Evolutionary conservation across 1,284 basidiomycete species (phyloP), one percentile per base, ranked within the genome.

Genomic region (Ceratobasidium papillatum): DNA sequence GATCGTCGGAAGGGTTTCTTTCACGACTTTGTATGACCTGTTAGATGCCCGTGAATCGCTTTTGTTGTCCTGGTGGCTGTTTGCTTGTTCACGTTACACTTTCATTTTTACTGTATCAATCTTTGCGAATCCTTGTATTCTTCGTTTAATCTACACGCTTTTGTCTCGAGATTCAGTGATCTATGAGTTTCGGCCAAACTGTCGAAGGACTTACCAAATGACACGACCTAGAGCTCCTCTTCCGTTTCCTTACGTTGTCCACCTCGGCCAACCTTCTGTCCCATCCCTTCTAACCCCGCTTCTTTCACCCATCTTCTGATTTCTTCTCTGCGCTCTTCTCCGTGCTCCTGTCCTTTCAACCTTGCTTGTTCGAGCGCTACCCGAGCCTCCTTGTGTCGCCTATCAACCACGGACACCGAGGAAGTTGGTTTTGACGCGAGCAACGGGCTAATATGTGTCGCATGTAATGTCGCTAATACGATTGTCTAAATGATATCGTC

Each of bases 241-340:
- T 71, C 41, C 11, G 41, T 19, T 22, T 61, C 68, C 43, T 59
- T 59, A 9, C 68, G 52, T 11, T 43, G 68, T 1, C 38, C n/a
- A 32, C 54, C 56, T 49, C 36, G 68, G 3, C 68, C 68, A 61
- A 71, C 49, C 43, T 34, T 59, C 9, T 59, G 68, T 3, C 68
- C 68, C 12, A 58, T 3, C 1, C 68, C 68, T 32, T 71, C 68
- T 36, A 71, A 47, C 3, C 68, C 68, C 11, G 68, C 68, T 45
- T 71, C 68, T 36, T 52, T 71, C 2, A 71, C 68, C 68, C 68
- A 71, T 47, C 27, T 71, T 52, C 68, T 58, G 36, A 71, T 71
- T 32, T 54, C 54, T 47, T 61, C 68, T 14, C 68, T 58, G n/a
- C 68, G 54, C 30, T 71, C 68, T 14, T 71, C 56, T 17, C 68